Base-by-base conservation (phyloP, 805 yeast species). In the Pichia ethanolica region DNA sequence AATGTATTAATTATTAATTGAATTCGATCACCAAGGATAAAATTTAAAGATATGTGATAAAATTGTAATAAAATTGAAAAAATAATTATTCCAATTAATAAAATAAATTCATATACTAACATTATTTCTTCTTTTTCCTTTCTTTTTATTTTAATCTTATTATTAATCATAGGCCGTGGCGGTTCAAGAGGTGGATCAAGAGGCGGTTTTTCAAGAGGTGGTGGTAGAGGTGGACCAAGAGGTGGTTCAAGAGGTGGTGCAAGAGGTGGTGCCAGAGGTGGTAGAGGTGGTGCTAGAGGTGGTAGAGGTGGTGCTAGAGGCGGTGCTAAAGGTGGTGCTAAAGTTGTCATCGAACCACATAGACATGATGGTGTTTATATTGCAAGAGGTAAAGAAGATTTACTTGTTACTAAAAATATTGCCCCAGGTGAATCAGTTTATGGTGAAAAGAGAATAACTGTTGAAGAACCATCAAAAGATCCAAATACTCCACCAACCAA, bases 341-440 rank as follows among this genome's bases (percentile, higher is more conserved):
- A 86, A 78, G 98, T 91, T 60, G 88, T 91, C 65, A 85, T 91
- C 61, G 99, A 93, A 76, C 97, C 98, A 63, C 99, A 93, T 74
- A 86, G 97, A 77, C 98, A 93, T 69, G 96, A 90, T 48, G 99
- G 95, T 82, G 97, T 93, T 59, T 93, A 82, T 83, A 91, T 93
- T 72, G 99, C 98, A 70, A 89, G 98, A 77, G 99, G 99, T 72
- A 93, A 93, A 74, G 99, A 93, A 78, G 99, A 93, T 81, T 80
- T 93, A 69, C 79, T 93, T 65, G 96, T 93, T 56, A 93, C 99
- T 65, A 91, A 86, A 77, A 93, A 93, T 78, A 73, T 85, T 68
- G 96, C 97, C 43, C 98, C 99, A 65, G 99, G 99, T 72, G 99
- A 91, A 72, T 81, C 93, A 51, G 99, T 93, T 49, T 93, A 93